Evolutionary conservation across 352 stramenopile species (phyloP).

Genomic region (Vaucheria bursata): DNA sequence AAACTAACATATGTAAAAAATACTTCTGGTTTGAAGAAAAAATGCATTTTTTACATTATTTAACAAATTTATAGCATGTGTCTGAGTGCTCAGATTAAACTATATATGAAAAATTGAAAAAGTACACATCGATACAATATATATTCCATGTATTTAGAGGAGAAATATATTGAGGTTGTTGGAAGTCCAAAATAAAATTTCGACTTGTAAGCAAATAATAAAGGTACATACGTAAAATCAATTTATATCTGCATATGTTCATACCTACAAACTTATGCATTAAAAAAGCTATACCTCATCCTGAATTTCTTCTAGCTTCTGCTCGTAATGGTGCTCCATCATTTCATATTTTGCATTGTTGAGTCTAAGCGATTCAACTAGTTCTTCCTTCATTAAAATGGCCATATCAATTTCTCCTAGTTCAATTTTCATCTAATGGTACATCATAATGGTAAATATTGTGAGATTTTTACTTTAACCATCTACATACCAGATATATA

Average conservation of each 20-base stretch:
- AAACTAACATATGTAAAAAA: too few species aligned
- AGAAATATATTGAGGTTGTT: not conserved
- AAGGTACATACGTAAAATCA: too few species aligned
- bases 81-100: too few species aligned
- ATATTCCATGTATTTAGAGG: not conserved
- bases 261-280: too few species aligned
- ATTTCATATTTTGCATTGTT: constrained; percentile 38
- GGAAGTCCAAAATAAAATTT: not conserved
- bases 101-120: not conserved
- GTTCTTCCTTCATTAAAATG: constrained; percentile 42
- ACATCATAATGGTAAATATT: too few species aligned
- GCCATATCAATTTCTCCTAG: constrained; percentile 32
- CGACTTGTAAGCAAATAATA: not conserved
- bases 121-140: not conserved
- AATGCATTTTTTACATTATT: too few species aligned
- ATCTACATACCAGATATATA: too few species aligned
- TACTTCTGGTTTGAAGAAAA: too few species aligned
- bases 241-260: too few species aligned
- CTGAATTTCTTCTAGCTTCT: constrained; percentile 41
- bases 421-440: constrained; percentile 23
- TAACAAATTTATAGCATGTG: too few species aligned
- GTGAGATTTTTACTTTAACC: too few species aligned
- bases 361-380: not conserved
- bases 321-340: constrained; percentile 43
- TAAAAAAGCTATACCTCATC: constrained; percentile 13